phyloP scores from a whole-genome alignment of 805 yeast species.

The Scheffersomyces ergatensis region DNA sequence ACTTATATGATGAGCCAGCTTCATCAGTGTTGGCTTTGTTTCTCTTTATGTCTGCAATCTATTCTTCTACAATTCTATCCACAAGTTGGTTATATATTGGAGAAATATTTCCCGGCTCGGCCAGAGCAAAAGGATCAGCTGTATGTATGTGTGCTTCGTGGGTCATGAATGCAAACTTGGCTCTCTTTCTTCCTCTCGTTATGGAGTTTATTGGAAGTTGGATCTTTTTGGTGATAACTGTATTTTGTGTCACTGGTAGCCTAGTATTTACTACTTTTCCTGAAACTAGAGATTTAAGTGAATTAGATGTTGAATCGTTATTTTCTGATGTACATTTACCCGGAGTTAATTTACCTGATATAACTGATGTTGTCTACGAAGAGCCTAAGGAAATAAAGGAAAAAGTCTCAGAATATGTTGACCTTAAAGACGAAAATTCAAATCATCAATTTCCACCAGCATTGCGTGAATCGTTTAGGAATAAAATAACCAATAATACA shows the following conservation, averaged over 20 bases:
- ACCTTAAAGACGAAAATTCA: too few species aligned
- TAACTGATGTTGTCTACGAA: too few species aligned
- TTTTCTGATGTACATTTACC: neutral
- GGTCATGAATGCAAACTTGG: conserved; percentile 35
- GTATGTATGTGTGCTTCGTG: conserved; percentile 47
- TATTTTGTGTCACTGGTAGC: conserved; percentile 27
- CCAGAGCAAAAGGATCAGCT: conserved; percentile 47
- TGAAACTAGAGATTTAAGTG: conserved; percentile 36
- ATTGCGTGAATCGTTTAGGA: too few species aligned
- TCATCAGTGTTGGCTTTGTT: conserved; percentile 43
- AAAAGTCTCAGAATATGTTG: too few species aligned
- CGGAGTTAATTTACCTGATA: too few species aligned
- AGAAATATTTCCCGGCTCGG: conserved; percentile 45
- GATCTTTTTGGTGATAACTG: conserved; percentile 38
- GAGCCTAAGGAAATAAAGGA: too few species aligned
- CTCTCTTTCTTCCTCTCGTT: conserved; percentile 39
- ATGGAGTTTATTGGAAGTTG: conserved; percentile 36
- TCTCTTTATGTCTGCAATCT: conserved; percentile 43
- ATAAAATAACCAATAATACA: too few species aligned
- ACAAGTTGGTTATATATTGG: conserved; percentile 50
- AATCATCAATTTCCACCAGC: too few species aligned
- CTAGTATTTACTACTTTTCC: conserved; percentile 35
- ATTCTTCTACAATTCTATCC: conserved; percentile 45
- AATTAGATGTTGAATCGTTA: neutral
- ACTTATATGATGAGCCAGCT: conserved; percentile 28